phyloP scores from a whole-genome alignment of 108 stramenopile genomes.

The Fistulifera solaris region DNA sequence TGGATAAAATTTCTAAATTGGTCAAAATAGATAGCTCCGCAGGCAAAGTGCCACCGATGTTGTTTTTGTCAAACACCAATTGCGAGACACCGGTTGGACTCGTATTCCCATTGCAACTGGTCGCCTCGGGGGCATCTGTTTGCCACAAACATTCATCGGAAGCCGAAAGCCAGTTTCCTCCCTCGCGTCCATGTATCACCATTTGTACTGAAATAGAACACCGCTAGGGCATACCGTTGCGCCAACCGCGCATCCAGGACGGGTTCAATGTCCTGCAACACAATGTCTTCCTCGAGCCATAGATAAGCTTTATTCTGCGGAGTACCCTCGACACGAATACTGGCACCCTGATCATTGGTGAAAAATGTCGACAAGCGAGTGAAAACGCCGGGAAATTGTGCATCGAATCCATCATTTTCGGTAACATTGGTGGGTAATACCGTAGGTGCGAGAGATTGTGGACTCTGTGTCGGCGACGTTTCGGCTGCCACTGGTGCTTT shows the following conservation, averaged over 20 bases:
- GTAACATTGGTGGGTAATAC: too few relatives aligned
- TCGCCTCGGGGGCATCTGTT: neutral
- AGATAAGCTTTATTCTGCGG: conserved; percentile 1
- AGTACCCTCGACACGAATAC: neutral
- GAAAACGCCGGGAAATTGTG: too few relatives aligned
- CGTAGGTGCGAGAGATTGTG: too few relatives aligned
- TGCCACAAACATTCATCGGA: conserved; percentile 5
- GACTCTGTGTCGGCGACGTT: too few relatives aligned
- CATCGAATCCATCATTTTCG: too few relatives aligned
- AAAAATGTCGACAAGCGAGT: too few relatives aligned
- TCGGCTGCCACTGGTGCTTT: too few relatives aligned
- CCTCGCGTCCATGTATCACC: neutral
- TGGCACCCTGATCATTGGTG: too few relatives aligned
- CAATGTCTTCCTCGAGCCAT: conserved; percentile 2
- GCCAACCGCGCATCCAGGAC: neutral
- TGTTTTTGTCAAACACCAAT: conserved; percentile 2
- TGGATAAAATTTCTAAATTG: neutral
- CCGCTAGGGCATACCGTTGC: conserved; percentile 8
- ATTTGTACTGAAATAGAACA: conserved; percentile 17
- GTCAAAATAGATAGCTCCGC: conserved; percentile 1
- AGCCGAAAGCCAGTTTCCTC: neutral
- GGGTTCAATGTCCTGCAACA: too few relatives aligned
- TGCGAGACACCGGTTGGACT: neutral
- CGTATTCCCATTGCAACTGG: neutral
- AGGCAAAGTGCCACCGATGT: conserved; percentile 7